Evolutionary conservation across 768 basidiomycete species (phyloP).

Genomic region (Leccinum imitatum): DNA sequence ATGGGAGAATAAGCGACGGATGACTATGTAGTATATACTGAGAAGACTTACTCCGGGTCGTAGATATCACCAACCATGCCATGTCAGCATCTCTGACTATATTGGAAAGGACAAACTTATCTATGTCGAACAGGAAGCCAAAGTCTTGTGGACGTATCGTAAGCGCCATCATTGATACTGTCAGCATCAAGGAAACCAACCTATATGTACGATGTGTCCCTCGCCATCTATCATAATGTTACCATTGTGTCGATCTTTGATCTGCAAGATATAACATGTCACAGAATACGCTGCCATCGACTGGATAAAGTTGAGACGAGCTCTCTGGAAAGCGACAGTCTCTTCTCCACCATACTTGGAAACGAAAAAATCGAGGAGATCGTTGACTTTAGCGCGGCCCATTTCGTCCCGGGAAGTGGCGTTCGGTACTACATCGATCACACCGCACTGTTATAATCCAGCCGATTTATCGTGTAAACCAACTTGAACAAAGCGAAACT

Average conservation of each 20-base stretch:
- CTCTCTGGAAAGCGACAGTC: conserved; percentile 85
- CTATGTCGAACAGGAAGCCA: conserved; percentile 97
- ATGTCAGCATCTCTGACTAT: conserved; percentile 27
- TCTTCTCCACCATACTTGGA: conserved; percentile 92
- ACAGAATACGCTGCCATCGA: conserved; percentile 99
- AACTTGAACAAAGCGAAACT: conserved; percentile 16
- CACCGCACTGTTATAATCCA: conserved; percentile 76
- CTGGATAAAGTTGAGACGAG: conserved; percentile 94
- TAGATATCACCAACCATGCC: conserved; percentile 28
- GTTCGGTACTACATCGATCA: conserved; percentile 98
- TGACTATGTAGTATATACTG: not conserved
- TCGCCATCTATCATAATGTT: conserved; percentile 99
- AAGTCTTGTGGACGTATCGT: conserved; percentile 59
- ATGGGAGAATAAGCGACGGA: conserved; percentile 11
- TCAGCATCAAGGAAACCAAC: conserved; percentile 42
- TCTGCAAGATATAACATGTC: conserved; percentile 96
- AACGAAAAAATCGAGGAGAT: conserved; percentile 90
- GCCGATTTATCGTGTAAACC: not conserved
- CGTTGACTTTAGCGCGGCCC: conserved; percentile 98
- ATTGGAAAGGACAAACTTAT: conserved; percentile 54
- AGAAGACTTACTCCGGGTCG: conserved; percentile 57
- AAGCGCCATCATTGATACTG: conserved; percentile 1
- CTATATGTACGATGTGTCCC: conserved; percentile 95
- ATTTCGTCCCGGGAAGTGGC: conserved; percentile 98
- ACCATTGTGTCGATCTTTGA: conserved; percentile 98